Base-by-base conservation (phyloP, 345 rosid genomes). In the Linum lewisii region DNA sequence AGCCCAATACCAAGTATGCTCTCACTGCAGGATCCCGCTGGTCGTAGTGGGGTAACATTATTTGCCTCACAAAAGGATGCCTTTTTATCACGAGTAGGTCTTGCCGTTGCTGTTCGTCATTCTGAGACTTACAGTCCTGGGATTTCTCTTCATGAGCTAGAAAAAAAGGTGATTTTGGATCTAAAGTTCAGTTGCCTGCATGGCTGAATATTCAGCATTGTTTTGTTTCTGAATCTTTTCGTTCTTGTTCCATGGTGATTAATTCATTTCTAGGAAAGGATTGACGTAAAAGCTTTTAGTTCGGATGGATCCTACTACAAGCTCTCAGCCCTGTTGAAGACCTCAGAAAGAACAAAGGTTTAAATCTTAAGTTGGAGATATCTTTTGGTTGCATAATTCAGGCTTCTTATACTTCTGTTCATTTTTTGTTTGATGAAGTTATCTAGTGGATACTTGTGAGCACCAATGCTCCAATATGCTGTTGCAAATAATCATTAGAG, bases 301-400 rank as follows among this genome's bases (percentile, higher is more conserved):
- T 81, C 91, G 38, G 94, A 93, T 66, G 85, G 83, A 66, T 82
- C 82, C 29, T 93, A 93, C 77, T 85, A 81, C 81, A 89, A 73
- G 79, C 86, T 93, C 72, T 87, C 99, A 49, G 96, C 94, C 64
- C 64, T 77, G 44, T 63, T 93, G 70, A 87, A 87, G 94, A 85
- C 95, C 65, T 87, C 91, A 13, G 95, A 89, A 69, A 82, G 97
- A 79, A 93, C 99, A 62, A 93, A 93, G 99, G 99, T 93, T 50
- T 67, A 61, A 26, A 54, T 62, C 67, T 38, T 58, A 59, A 50
- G 66, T 57, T 53, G 51, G 60, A 23, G 21, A 37, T 29, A 19
- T 29, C 34, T 29, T 60, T 18, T 24, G 56, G 23, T 24, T 19
- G 56, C 23, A 8, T 11, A 10, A 52, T 52, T 19, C 47, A 42